Base-by-base conservation (phyloP, 2,329 filamentous ascomycete genomes). In the Phaeosphaeriaceae sp. region DNA sequence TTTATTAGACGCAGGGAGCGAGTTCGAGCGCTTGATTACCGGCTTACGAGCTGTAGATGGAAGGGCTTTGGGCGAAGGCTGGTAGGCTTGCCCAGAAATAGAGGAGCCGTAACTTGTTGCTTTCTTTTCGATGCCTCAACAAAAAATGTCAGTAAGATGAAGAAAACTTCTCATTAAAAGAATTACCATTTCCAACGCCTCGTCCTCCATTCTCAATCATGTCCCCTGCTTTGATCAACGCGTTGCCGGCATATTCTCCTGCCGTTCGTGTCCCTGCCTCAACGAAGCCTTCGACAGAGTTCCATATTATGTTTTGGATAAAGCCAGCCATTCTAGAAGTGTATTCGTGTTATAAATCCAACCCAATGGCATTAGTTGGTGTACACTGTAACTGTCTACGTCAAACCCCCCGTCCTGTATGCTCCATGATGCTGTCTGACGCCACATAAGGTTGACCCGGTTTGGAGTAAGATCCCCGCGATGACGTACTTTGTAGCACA, bases 181-280 rank as follows among this genome's bases (percentile, higher is more conserved):
- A 36, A 56, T 65, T 56, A 73, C 69, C 52, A 34, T 55, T 68
- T 44, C 70, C 70, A 9, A 73, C 56, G 35, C 62, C 61, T 13
- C 68, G 46, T 16, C 70, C 70, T 7, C 58, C 44, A 36, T 61
- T 66, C 48, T 74, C 72, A 46, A 74, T 67, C 57, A 68, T 36
- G 47, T 74, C 69, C 2, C 72, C 72, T 7, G 68, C 70, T 46
- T 71, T 72, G 38, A 71, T 70, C 51, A 74, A 50, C 1, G 69
- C 70, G 52, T 73, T 68, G 4, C 72, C 72, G 3, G 70, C 72
- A 51, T 66, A 74, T 40, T 68, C 70, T 6, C 72, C 72, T 13
- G 62, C 71, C 7, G 70, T 65, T 23, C 67, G 60, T 42, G 63
- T 72, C 9, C 70, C 71, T 0, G 68, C 70, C 32, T 73, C 70